Percentiles rank a stretch among this genome's conserved stretches.
Evolutionary conservation across 805 yeast species (phyloP).

Genomic region (Yarrowia sp.): DNA sequence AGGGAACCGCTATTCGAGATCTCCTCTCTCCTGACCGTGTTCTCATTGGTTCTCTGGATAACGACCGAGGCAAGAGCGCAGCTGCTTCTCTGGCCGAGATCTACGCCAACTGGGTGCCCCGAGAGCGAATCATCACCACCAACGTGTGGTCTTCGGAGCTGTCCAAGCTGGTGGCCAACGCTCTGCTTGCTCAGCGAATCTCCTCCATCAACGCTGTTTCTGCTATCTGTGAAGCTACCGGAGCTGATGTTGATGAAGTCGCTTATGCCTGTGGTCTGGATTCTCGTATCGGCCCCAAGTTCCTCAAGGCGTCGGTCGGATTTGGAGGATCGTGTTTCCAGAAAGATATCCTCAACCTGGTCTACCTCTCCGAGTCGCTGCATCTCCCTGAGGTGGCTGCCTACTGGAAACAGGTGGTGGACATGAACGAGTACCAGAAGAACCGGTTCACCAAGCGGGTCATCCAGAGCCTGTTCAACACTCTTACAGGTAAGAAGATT

Average conservation of each 20-base stretch:
- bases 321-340: constrained; percentile 39
- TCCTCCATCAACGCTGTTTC: constrained; percentile 39
- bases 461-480: constrained; percentile 35
- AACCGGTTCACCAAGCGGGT: constrained; percentile 36
- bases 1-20: constrained; percentile 37
- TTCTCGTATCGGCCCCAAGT: constrained; percentile 37
- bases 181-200: constrained; percentile 38
- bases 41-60: constrained; percentile 37
- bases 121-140: constrained; percentile 36
- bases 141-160: constrained; percentile 39
- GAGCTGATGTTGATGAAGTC: constrained; percentile 38
- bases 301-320: constrained; percentile 38
- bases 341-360: constrained; percentile 37
- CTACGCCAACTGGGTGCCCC: constrained; percentile 37
- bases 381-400: constrained; percentile 38
- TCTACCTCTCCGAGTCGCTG: constrained; percentile 36
- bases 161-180: constrained; percentile 38
- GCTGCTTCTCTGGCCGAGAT: constrained; percentile 37
- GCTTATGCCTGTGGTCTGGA: constrained; percentile 38
- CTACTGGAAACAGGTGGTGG: constrained; percentile 31
- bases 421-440: constrained; percentile 39
- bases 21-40: constrained; percentile 37
- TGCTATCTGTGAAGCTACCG: constrained; percentile 39
- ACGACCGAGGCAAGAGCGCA: constrained; percentile 34
- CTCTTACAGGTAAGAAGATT: constrained; percentile 36